These are phyloP conservation scores for Neopestalotiopsis sp. DNA, from an alignment of 2,329 filamentous ascomycete species.

Conservation along the genomic window DNA sequence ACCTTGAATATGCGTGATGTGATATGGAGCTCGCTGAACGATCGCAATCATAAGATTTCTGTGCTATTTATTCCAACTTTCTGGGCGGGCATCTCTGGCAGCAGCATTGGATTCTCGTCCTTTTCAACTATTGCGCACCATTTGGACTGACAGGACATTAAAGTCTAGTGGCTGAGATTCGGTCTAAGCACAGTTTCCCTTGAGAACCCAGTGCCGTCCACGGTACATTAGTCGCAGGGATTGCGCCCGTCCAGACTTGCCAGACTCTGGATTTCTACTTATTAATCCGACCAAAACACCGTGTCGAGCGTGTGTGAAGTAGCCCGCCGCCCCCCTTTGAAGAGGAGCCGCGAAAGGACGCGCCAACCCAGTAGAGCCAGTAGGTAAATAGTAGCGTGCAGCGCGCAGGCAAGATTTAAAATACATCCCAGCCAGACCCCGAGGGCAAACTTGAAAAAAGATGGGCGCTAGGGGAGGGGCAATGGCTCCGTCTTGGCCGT, in stretches of 20 bases:
- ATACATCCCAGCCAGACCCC: neutral
- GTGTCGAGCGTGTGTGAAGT: no score
- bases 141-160: neutral
- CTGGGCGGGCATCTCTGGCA: neutral
- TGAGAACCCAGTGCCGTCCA: neutral
- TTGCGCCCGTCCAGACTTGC: neutral
- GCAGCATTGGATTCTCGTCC: neutral
- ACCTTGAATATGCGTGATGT: neutral
- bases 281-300: neutral
- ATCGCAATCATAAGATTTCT: neutral
- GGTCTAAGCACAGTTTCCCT: neutral
- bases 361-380: neutral
- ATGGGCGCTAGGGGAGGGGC: neutral
- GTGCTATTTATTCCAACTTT: neutral
- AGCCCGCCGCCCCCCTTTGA: no score
- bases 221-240: neutral
- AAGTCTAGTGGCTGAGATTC: conserved; percentile 1
- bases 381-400: neutral
- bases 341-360: neutral
- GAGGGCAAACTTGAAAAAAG: neutral
- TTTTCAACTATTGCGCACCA: neutral
- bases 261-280: neutral
- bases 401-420: neutral
- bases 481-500: neutral
- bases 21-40: neutral